Evolutionary conservation across 352 stramenopile genomes (phyloP).

Genomic region (Phytophthora megakarya): DNA sequence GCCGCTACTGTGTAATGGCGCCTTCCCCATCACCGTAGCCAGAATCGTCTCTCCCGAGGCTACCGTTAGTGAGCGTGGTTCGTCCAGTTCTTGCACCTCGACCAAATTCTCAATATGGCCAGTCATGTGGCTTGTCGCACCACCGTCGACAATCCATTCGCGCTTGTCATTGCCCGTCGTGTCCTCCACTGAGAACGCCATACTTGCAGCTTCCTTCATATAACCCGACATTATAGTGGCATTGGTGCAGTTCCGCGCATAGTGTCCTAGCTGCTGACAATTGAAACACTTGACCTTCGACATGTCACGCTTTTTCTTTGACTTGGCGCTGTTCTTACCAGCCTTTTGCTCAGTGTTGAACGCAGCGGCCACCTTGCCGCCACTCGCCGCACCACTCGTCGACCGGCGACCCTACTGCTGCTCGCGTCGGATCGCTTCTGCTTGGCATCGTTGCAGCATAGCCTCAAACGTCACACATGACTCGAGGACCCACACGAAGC

Average conservation of each 20-base stretch:
- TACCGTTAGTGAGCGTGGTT: conserved; percentile 4
- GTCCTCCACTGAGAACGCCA: conserved; percentile 12
- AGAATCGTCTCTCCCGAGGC: conserved; percentile 2
- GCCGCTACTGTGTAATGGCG: not conserved
- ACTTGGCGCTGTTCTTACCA: not conserved
- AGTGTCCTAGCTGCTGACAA: conserved; percentile 4
- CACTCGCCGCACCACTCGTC: not conserved
- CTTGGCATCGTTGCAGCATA: conserved; percentile 14
- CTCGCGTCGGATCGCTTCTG: conserved; percentile 8
- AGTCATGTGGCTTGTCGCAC: conserved; percentile 20
- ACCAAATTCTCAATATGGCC: conserved; percentile 14
- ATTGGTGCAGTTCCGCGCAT: conserved; percentile 3
- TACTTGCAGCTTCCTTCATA: conserved; percentile 3
- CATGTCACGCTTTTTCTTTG: conserved; percentile 9
- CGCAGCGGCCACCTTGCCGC: not conserved
- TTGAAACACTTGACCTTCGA: conserved; percentile 18
- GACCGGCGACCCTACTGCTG: conserved; percentile 5
- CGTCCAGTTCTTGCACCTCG: not conserved
- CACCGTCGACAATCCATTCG: conserved; percentile 8
- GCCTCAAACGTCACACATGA: conserved; percentile 1
- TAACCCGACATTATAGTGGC: not conserved
- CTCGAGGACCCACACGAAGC: conserved; percentile 8
- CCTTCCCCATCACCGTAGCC: not conserved
- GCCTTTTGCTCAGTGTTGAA: not conserved
- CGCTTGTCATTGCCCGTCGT: conserved; percentile 1